Percentiles rank a stretch among this genome's conserved stretches.
phyloP scores from a whole-genome alignment of 768 basidiomycete genomes.

The Lactarius indigo region DNA sequence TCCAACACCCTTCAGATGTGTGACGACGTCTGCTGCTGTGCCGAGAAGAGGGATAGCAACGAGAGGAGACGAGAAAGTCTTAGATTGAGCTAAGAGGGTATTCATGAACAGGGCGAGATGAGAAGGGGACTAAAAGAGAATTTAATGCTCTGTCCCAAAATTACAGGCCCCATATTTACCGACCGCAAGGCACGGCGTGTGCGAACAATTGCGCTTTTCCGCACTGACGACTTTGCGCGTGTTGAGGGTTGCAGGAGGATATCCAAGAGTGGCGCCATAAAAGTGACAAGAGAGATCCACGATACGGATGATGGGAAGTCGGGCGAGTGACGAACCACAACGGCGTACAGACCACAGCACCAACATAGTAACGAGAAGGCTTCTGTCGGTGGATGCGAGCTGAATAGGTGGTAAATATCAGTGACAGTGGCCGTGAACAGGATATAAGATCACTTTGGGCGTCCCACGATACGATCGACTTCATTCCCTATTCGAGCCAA shows the following conservation, averaged over 20 bases:
- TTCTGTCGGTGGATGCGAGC: constrained; percentile 49
- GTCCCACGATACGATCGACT: constrained; percentile 53
- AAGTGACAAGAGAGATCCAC: constrained; percentile 52
- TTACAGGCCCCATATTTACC: constrained; percentile 35
- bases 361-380: constrained; percentile 69
- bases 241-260: constrained; percentile 49
- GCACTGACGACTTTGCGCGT: constrained; percentile 54
- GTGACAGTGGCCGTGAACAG: not conserved
- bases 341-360: constrained; percentile 60
- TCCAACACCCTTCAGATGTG: constrained; percentile 59
- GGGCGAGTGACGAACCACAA: constrained; percentile 44
- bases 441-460: constrained; percentile 49
- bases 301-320: constrained; percentile 44
- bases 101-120: constrained; percentile 49
- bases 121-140: constrained; percentile 34
- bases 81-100: constrained; percentile 49
- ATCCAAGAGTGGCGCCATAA: constrained; percentile 60
- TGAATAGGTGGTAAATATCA: constrained; percentile 7
- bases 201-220: constrained; percentile 56
- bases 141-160: not conserved
- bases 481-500: constrained; percentile 75
- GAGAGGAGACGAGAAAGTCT: constrained; percentile 44
- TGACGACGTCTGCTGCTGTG: constrained; percentile 63
- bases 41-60: constrained; percentile 55
- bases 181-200: constrained; percentile 66